Conservation (phyloP, 768 basidiomycete species). For the Russula sp. region DNA sequence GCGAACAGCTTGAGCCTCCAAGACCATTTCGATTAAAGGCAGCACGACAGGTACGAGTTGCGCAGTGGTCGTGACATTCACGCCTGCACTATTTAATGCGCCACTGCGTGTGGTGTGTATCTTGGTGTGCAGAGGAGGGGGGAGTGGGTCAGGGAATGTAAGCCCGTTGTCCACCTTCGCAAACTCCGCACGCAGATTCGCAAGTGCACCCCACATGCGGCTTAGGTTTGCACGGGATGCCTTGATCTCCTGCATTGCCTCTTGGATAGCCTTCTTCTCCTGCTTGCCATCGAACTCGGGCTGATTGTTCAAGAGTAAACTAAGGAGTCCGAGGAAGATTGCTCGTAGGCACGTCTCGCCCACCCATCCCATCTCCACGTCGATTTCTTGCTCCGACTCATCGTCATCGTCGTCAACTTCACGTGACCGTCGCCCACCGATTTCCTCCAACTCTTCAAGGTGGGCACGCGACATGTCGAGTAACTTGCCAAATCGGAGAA, state of each 20-base stretch:
- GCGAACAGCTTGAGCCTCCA: conserved; percentile 42
- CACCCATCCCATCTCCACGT: conserved; percentile 44
- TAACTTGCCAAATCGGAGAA: conserved; percentile 50
- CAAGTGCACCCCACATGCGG: conserved; percentile 56
- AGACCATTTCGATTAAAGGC: conserved; percentile 46
- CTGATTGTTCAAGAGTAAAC: conserved; percentile 39
- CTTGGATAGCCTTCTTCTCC: conserved; percentile 34
- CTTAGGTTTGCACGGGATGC: conserved; percentile 47
- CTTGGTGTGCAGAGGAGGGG: conserved; percentile 39
- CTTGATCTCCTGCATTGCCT: conserved; percentile 46
- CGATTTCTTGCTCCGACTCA: conserved; percentile 19
- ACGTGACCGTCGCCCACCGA: conserved; percentile 30
- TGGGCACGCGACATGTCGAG: conserved; percentile 54
- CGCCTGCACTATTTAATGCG: conserved; percentile 16
- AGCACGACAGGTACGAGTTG: conserved; percentile 64
- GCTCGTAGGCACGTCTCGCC: conserved; percentile 58
- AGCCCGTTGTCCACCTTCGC: conserved; percentile 22
- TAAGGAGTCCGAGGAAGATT: conserved; percentile 54
- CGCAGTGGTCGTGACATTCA: conserved; percentile 37
- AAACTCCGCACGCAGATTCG: conserved; percentile 37
- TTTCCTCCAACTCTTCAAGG: conserved; percentile 44
- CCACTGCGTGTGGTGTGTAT: conserved; percentile 42
- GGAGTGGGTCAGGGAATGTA: conserved; percentile 50
- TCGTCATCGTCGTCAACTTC: conserved; percentile 34
- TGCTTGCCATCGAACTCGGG: conserved; percentile 25